A percentile compares a stretch with the other conserved stretches of the same genome.
phyloP scores from a whole-genome alignment of 441 rosid genomes.

The Cnidoscolus chayamansa region DNA sequence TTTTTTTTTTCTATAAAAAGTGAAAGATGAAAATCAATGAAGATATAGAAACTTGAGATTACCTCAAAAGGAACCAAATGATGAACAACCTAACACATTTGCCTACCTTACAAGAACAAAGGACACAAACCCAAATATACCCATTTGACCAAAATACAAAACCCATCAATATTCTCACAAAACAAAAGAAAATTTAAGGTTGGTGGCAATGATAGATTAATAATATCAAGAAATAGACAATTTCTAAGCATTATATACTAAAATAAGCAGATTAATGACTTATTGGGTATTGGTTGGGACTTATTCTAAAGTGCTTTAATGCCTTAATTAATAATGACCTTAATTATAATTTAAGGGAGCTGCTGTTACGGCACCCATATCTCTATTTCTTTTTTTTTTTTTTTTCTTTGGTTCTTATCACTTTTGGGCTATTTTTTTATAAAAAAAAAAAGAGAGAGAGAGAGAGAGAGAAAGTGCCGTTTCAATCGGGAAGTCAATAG shows the following conservation, averaged over 20 bases:
- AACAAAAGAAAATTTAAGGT: background rate
- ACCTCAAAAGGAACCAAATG: background rate
- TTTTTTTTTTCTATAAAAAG: too few species aligned
- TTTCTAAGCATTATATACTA: conserved; percentile 10
- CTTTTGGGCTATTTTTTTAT: background rate
- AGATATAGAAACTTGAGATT: too few species aligned
- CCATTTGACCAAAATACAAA: background rate
- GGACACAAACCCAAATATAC: too few species aligned
- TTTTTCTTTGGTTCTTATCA: background rate
- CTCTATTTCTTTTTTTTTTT: conserved; percentile 11
- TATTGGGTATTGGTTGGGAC: conserved; percentile 22
- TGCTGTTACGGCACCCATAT: conserved; percentile 39
- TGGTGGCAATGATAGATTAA: conserved; percentile 4
- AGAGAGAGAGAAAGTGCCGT: conserved; percentile 26
- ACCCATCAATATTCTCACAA: background rate
- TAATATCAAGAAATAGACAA: background rate
- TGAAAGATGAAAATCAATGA: too few species aligned
- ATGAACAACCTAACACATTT: background rate
- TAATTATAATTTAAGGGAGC: conserved; percentile 19
- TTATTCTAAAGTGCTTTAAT: conserved; percentile 25
- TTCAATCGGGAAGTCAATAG: conserved; percentile 34
- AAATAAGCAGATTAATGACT: conserved; percentile 17
- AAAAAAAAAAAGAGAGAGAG: background rate
- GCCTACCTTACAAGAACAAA: background rate
- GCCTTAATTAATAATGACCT: background rate